phyloP scores from a whole-genome alignment of 805 yeast genomes.

The Yamadazyma tumulicola region DNA sequence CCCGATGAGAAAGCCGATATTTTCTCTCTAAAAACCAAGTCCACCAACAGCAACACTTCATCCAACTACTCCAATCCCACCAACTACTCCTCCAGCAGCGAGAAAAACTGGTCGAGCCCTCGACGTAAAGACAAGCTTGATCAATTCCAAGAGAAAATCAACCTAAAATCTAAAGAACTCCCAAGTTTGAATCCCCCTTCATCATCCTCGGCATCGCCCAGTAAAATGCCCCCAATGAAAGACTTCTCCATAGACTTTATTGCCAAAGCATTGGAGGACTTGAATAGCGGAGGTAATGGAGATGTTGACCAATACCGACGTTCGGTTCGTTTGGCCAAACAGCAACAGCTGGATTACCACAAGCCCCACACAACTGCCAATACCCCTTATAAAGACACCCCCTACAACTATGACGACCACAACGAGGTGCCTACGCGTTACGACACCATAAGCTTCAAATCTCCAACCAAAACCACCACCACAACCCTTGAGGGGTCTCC shows the following conservation, averaged over 20 bases:
- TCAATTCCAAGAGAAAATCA: slow-evolving; percentile 37
- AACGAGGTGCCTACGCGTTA: slow-evolving; percentile 36
- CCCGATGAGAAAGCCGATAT: slow-evolving; percentile 17
- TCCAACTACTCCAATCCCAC: slow-evolving; percentile 38
- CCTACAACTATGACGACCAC: slow-evolving; percentile 22
- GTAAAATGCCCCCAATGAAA: slow-evolving; percentile 33
- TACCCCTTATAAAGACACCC: slow-evolving; percentile 13
- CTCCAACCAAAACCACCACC: slow-evolving; percentile 5
- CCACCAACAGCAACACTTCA: slow-evolving; percentile 14
- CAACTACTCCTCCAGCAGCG: slow-evolving; percentile 21
- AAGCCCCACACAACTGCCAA: slow-evolving; percentile 14
- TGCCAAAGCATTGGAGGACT: slow-evolving; percentile 44
- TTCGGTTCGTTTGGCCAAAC: slow-evolving; percentile 28
- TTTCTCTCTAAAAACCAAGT: slow-evolving; percentile 12
- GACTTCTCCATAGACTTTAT: slow-evolving; percentile 45
- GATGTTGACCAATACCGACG: slow-evolving; percentile 38
- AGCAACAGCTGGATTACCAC: slow-evolving; percentile 10
- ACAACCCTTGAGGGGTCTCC: slow-evolving; percentile 12
- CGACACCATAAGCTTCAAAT: slow-evolving; percentile 21
- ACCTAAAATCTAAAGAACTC: slow-evolving; percentile 30
- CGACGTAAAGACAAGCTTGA: slow-evolving; percentile 28
- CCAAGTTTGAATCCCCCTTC: slow-evolving; percentile 13
- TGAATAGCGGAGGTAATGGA: slow-evolving; percentile 43
- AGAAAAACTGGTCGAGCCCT: slow-evolving; percentile 44
- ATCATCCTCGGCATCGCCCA: slow-evolving; percentile 5